Percentiles rank a stretch among this genome's conserved stretches.
phyloP scores from a whole-genome alignment of 2,329 filamentous ascomycete species.

The Chlorencoelia australis region DNA sequence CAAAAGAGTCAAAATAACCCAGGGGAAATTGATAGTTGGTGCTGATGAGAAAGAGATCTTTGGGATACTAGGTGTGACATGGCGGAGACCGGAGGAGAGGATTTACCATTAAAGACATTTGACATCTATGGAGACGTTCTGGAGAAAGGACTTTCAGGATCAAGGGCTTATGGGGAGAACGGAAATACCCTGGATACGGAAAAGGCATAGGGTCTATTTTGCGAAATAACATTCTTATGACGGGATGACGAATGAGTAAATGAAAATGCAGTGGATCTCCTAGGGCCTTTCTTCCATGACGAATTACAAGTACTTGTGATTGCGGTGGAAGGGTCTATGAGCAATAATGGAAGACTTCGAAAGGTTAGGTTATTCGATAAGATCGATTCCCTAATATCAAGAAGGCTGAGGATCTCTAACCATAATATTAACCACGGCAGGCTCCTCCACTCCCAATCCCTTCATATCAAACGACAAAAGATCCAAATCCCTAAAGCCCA shows the following conservation, averaged over 20 bases:
- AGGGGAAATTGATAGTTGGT: slow-evolving; percentile 64
- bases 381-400: background rate
- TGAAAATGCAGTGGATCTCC: too few relatives aligned
- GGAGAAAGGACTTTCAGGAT: too few relatives aligned
- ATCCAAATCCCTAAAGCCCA: slow-evolving; percentile 30
- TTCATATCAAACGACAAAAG: slow-evolving; percentile 24
- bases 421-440: slow-evolving; percentile 19
- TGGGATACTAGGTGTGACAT: slow-evolving; percentile 70
- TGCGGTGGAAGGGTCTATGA: too few relatives aligned
- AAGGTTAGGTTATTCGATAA: background rate
- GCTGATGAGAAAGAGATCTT: slow-evolving; percentile 72
- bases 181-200: too few relatives aligned
- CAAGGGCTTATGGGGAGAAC: too few relatives aligned
- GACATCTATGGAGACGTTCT: too few relatives aligned
- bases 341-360: background rate
- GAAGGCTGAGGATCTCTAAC: slow-evolving; percentile 17
- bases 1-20: slow-evolving; percentile 48
- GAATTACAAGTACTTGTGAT: background rate
- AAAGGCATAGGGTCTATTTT: too few relatives aligned
- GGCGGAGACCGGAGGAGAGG: slow-evolving; percentile 66
- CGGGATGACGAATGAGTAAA: too few relatives aligned
- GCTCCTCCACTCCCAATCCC: slow-evolving; percentile 17
- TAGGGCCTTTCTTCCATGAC: background rate
- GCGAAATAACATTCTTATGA: too few relatives aligned
- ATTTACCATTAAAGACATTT: slow-evolving; percentile 54